Base-by-base conservation (phyloP, 2,329 filamentous ascomycete species). In the Fusarium floridanum region DNA sequence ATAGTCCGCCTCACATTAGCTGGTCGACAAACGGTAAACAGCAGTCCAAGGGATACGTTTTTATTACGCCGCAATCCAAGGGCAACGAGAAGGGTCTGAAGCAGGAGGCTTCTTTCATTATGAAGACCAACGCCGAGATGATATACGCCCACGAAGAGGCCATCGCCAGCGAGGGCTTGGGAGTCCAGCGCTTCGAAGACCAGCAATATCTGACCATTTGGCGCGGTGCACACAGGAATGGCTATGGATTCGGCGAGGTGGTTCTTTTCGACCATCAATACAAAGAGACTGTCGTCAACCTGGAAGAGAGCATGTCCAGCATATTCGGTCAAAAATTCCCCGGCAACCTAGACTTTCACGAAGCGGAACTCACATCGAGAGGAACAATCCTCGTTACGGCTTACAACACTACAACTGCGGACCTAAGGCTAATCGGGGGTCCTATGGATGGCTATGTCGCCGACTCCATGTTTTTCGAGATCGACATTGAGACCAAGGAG, bases 391-490 rank as follows among this genome's bases (percentile, higher is more conserved):
- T 80, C 5, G 74, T 80, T 10, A 76, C 71, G 12, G 74, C 74
- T 11, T 80, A 76, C 34, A 80, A 79, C 57, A 73, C 64, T 1
- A 80, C 73, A 0, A n/a, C 16, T 3, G 65, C 50, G 2, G 72
- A 80, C 27, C 69, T 80, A 0, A 62, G 71, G 0, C 6, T n/a
- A 0, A 56, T 79, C 12, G 76, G 78, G 2, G 79, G 79, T 0
- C 41, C 39, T 3, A n/a, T 22, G 4, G 29, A 69, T 0, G 77
- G 73, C 0, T 79, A 59, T 16, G 63, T 80, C 2, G 24, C 61
- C 0, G 83, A 86, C 68, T 79, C 78, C 22, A 66, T 84, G 37
- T 80, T 86, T 64, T 84, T 82, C 65, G 85, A 86, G 68, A 78
- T 86, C n/a, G 83, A 86, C 50, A 76, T 85, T 10, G 76, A 79